A percentile compares a stretch with the other conserved stretches of the same genome.
phyloP scores from a whole-genome alignment of 805 yeast genomes.

The Lipomyces orientalis region DNA sequence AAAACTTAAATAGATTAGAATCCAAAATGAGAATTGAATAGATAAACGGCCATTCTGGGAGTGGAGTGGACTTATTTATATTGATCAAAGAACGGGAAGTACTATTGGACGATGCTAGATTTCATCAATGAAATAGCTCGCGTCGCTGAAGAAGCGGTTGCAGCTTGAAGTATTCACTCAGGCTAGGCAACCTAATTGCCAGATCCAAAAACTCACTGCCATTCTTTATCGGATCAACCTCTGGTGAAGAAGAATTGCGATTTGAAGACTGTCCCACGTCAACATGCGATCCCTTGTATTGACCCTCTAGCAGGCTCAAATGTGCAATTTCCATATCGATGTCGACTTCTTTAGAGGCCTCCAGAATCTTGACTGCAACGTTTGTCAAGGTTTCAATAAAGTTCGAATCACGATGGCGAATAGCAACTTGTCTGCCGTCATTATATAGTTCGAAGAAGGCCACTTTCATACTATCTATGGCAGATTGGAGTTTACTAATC shows the following conservation, averaged over 20 bases:
- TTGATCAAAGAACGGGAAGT: not conserved
- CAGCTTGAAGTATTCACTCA: not conserved
- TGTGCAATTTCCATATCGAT: not conserved
- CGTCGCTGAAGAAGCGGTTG: not conserved
- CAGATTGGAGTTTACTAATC: conserved; percentile 10
- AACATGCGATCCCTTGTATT: not conserved
- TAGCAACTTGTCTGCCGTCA: conserved; percentile 16
- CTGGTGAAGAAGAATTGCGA: not conserved
- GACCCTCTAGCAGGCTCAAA: not conserved
- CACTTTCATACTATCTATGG: conserved; percentile 14
- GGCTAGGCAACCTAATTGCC: not conserved
- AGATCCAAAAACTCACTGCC: not conserved
- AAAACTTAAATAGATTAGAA: not conserved
- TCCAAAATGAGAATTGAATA: not conserved
- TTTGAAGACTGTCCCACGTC: not conserved
- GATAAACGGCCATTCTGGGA: not conserved
- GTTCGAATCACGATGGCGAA: not conserved
- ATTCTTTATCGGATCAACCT: not conserved
- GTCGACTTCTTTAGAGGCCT: not conserved
- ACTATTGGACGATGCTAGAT: not conserved
- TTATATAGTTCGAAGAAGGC: conserved; percentile 20
- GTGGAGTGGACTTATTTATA: not conserved
- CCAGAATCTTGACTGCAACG: conserved; percentile 5
- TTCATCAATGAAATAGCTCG: not conserved
- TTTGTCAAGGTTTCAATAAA: conserved; percentile 10